Base-by-base conservation (phyloP, 2,329 filamentous ascomycete genomes). In the Aureobasidium zeae region DNA sequence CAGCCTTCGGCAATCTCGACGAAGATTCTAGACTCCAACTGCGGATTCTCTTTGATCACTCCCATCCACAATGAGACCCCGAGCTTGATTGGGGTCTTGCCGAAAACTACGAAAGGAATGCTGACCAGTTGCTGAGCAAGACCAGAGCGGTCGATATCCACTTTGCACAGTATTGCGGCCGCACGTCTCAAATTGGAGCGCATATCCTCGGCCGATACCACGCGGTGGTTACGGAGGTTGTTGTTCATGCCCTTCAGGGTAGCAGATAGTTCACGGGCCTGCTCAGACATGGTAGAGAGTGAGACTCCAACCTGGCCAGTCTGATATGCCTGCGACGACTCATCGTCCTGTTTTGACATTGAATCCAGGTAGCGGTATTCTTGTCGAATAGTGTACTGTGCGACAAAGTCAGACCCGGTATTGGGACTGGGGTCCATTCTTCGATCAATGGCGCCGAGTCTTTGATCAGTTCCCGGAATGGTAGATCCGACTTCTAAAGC, bases 31-130 rank as follows among this genome's bases (percentile, higher is more conserved):
- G 89, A 76, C 61, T 94, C 87, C 63, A 95, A 81, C 45, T 77
- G 76, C 2, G 88, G 85, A 56, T 94, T 96, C 61, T 98, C 91
- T 55, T 96, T 91, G 56, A 96, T 93, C 11, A 96, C 85, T 19
- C 91, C 91, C 48, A 95, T 78, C 91, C 91, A 99, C 5, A 98
- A 69, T 3, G 91, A 95, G 25, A 95, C 83, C 5, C 91, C 93
- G 38, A 96, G 77, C 59, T 94, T 94, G 60, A 98, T 91, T 2
- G 88, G 91, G 56, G 94, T 84, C 60, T 94, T 94, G 4, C 83
- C 93, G 60, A 98, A 96, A 34, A 94, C 77, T 29, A 78, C 76
- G 62, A 98, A 98, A 0, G 91, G 93, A 48, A 98, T 91, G 52
- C 78, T 81, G 49, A 99, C 89, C 12, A 99, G 73, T 56, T 93